Evolutionary conservation across 1,284 basidiomycete species (phyloP).

Genomic region (Hemileia vastatrix): DNA sequence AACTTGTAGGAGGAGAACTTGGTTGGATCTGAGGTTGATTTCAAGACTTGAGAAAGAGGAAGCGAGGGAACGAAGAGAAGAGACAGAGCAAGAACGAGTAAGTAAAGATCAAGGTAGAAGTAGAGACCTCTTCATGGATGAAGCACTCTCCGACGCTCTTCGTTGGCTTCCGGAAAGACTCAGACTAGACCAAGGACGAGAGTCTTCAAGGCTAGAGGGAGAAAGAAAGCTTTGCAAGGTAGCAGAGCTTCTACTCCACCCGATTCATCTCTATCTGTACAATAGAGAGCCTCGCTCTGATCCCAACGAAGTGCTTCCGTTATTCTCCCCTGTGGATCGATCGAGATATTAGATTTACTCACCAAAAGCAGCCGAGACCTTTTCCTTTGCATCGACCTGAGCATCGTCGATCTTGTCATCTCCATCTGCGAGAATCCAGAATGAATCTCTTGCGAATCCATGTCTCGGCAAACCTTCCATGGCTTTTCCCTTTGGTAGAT

Average conservation of each 20-base stretch:
- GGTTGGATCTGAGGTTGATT: too few relatives aligned
- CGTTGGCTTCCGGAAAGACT: too few relatives aligned
- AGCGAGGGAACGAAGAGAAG: too few relatives aligned
- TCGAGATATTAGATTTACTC: neutral
- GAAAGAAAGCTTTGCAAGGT: too few relatives aligned
- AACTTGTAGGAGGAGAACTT: constrained; percentile 24
- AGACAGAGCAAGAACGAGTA: neutral
- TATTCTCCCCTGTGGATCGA: neutral
- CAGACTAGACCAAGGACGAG: too few relatives aligned
- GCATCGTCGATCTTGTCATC: constrained; percentile 24
- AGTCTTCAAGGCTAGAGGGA: too few relatives aligned
- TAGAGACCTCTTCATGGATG: too few relatives aligned
- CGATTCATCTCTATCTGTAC: too few relatives aligned
- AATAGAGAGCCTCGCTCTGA: too few relatives aligned
- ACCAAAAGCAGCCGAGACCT: neutral
- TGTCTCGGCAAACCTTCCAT: constrained; percentile 36
- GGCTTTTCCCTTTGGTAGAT: constrained; percentile 27
- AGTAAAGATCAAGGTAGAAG: neutral
- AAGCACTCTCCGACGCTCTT: too few relatives aligned
- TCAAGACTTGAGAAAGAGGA: too few relatives aligned
- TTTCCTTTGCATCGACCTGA: constrained; percentile 27
- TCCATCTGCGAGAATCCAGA: constrained; percentile 28
- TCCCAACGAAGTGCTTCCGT: constrained; percentile 20
- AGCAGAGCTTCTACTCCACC: too few relatives aligned
- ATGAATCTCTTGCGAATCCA: constrained; percentile 33